Evolutionary conservation across 768 basidiomycete genomes (phyloP).

Genomic region (Auriculariales sp.): DNA sequence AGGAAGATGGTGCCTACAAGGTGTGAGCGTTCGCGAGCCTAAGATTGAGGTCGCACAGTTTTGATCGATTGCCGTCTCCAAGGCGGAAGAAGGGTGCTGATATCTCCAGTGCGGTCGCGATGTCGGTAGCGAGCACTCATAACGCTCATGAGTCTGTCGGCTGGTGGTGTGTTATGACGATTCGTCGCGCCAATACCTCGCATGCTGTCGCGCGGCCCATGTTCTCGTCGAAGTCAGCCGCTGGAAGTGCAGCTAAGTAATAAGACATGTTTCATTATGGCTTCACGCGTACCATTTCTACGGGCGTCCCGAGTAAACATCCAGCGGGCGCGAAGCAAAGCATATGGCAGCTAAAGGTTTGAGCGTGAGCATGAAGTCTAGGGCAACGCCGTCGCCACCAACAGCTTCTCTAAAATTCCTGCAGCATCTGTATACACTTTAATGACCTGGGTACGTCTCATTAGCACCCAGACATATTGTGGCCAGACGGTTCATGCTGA

Average conservation of each 20-base stretch:
- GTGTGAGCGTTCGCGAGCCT: background rate
- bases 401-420: constrained; percentile 84
- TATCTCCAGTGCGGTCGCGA: constrained; percentile 58
- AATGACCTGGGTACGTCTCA: constrained; percentile 35
- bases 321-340: constrained; percentile 58
- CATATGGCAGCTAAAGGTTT: constrained; percentile 54
- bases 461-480: background rate
- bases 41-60: constrained; percentile 30
- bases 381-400: constrained; percentile 14
- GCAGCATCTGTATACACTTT: constrained; percentile 63
- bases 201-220: constrained; percentile 66
- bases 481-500: background rate
- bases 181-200: constrained; percentile 68
- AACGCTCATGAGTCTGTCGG: constrained; percentile 48
- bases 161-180: constrained; percentile 62
- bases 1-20: constrained; percentile 57
- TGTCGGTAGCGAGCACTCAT: constrained; percentile 72
- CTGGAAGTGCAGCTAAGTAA: background rate
- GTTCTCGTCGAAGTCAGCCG: constrained; percentile 82
- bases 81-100: constrained; percentile 56
- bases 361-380: constrained; percentile 1
- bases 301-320: constrained; percentile 43
- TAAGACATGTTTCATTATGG: background rate
- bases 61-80: constrained; percentile 87
- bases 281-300: background rate